These are phyloP conservation scores for Microthlaspi erraticum DNA, from an alignment of 345 rosid species.

Conservation along the genomic window DNA sequence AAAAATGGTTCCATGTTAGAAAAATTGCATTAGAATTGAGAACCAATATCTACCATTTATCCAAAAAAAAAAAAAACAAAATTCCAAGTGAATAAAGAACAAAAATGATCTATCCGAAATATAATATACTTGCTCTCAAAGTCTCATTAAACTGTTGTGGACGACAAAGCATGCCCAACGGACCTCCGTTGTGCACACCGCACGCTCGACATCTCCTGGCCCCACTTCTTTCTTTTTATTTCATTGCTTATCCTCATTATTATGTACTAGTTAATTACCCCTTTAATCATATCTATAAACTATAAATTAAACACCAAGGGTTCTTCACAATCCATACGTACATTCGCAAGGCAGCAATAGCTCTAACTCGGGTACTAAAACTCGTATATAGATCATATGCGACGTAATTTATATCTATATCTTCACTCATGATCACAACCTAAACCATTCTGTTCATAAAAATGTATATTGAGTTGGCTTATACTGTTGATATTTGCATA, in stretches of 20 bases:
- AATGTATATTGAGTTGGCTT: not conserved
- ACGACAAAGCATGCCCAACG: constrained; percentile 49
- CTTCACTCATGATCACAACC: constrained; percentile 3
- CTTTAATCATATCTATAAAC: constrained; percentile 15
- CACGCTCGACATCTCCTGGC: constrained; percentile 49
- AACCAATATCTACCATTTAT: not conserved
- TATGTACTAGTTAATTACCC: constrained; percentile 1
- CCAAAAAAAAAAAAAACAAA: not conserved
- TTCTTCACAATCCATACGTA: not conserved
- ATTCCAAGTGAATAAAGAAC: constrained; percentile 1
- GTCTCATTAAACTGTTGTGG: constrained; percentile 29
- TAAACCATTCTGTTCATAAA: not conserved
- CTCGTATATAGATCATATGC: not conserved
- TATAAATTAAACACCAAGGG: constrained; percentile 1
- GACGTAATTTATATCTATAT: not conserved
- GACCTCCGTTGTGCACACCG: constrained; percentile 45
- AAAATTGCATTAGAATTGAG: not conserved
- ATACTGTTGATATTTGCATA: not conserved
- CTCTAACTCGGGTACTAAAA: constrained; percentile 8
- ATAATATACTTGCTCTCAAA: too few relatives aligned
- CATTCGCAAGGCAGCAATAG: not conserved
- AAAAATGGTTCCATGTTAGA: not conserved
- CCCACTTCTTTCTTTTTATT: constrained; percentile 15
- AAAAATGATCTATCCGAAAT: not conserved
- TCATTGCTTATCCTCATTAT: not conserved